Percentiles rank a stretch among this genome's conserved stretches.
Conservation (phyloP, 306 rosid species). For the Canavalia ensiformis region DNA sequence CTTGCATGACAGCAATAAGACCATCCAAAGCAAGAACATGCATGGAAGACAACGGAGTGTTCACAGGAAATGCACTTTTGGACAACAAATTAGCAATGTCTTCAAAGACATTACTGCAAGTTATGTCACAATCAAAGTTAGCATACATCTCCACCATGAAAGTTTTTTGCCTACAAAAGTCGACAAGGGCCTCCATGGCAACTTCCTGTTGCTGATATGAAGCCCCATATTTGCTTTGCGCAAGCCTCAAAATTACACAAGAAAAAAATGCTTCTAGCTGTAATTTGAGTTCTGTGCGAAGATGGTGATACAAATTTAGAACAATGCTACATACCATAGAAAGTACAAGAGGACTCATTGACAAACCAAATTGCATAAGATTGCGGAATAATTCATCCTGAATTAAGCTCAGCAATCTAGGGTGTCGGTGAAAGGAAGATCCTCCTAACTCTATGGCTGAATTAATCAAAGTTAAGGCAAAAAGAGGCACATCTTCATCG, state of each 20-base stretch:
- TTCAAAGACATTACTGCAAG: constrained; percentile 93
- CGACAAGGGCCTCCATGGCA: constrained; percentile 95
- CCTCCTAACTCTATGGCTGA: constrained; percentile 97
- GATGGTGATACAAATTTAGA: constrained; percentile 81
- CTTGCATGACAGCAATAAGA: constrained; percentile 92
- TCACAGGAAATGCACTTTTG: constrained; percentile 89
- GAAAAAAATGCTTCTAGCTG: constrained; percentile 91
- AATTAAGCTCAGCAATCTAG: constrained; percentile 71
- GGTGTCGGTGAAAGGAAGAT: constrained; percentile 74
- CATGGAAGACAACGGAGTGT: constrained; percentile 80
- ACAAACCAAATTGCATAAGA: constrained; percentile 87
- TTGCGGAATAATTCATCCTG: constrained; percentile 86
- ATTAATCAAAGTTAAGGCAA: constrained; percentile 92
- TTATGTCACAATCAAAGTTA: constrained; percentile 86
- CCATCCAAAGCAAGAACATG: constrained; percentile 93
- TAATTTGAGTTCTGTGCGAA: constrained; percentile 78
- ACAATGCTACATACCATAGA: constrained; percentile 90
- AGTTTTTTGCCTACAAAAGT: constrained; percentile 87
- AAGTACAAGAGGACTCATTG: constrained; percentile 84
- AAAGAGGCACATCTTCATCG: constrained; percentile 98
- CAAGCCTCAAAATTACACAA: constrained; percentile 85
- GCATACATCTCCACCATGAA: constrained; percentile 87
- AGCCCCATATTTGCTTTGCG: constrained; percentile 85
- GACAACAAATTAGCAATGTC: constrained; percentile 85
- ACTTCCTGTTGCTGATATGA: constrained; percentile 92